A percentile compares a stretch with the other conserved stretches of the same genome.
Conservation (phyloP, 2,329 filamentous ascomycete genomes). For the Trichothecium roseum region DNA sequence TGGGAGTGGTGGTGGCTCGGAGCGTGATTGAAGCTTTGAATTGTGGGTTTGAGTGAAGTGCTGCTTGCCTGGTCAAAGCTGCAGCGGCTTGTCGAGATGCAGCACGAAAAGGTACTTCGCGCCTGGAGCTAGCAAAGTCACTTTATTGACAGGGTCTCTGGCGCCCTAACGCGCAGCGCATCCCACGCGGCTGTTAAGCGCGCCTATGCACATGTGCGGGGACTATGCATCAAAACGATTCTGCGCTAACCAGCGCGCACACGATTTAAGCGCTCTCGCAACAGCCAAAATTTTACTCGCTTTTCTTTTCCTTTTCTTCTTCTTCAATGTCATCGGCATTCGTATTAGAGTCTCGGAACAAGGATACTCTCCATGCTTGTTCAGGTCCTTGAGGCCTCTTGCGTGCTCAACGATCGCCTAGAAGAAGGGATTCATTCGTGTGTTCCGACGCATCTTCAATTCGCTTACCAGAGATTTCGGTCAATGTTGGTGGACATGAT, state of each 20-base stretch:
- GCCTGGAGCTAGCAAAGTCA: no score
- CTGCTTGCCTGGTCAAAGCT: no score
- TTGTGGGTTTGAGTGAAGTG: no score
- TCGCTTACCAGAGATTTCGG: constrained; percentile 37
- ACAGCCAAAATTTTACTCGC: constrained; percentile 1
- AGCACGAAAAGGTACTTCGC: no score
- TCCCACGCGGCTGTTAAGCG: no score
- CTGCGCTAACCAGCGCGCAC: not conserved
- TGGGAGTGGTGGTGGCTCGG: no score
- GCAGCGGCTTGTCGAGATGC: no score
- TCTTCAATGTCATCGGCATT: constrained; percentile 72
- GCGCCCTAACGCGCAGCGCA: no score
- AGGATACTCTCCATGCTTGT: constrained; percentile 74
- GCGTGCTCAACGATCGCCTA: constrained; percentile 98
- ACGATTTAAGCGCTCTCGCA: not conserved
- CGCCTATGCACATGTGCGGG: not conserved
- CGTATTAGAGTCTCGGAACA: constrained; percentile 99
- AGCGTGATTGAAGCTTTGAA: no score
- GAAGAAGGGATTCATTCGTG: constrained; percentile 39
- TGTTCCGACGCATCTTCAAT: constrained; percentile 54
- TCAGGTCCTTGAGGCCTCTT: constrained; percentile 74
- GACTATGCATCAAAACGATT: constrained; percentile 16
- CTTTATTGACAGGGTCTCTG: no score
- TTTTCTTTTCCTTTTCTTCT: constrained; percentile 34
- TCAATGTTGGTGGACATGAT: constrained; percentile 30